Evolutionary conservation across 2,329 filamentous ascomycete genomes (phyloP).

Genomic region (Cercospora citrullina): DNA sequence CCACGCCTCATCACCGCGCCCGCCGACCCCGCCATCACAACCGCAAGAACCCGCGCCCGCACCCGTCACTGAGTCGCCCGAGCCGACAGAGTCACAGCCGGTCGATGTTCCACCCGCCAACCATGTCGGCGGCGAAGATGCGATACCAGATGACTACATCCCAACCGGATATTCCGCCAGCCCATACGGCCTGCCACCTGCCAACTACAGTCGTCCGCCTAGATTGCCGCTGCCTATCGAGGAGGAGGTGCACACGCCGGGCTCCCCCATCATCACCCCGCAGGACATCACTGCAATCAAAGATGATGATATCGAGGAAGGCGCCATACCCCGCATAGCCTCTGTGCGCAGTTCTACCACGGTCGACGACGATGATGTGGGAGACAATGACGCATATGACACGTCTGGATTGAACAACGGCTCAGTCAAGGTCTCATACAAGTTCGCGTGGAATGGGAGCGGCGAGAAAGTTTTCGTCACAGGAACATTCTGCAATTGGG

Average conservation of each 20-base stretch:
- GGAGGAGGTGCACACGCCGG: conserved; percentile 84
- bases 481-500: conserved; percentile 96
- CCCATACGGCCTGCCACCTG: conserved; percentile 41
- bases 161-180: conserved; percentile 31
- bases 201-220: conserved; percentile 68
- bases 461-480: conserved; percentile 95
- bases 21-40: conserved; percentile 13
- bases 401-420: conserved; percentile 60
- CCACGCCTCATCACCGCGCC: conserved; percentile 21
- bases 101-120: conserved; percentile 41
- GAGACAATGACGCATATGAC: conserved; percentile 67
- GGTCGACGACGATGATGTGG: conserved; percentile 72
- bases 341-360: conserved; percentile 58
- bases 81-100: conserved; percentile 38
- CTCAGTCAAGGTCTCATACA: conserved; percentile 76
- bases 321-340: conserved; percentile 55
- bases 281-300: conserved; percentile 59
- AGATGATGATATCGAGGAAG: conserved; percentile 48
- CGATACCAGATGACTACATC: conserved; percentile 26
- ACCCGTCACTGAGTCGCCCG: conserved; percentile 8
- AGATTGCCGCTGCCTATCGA: conserved; percentile 90
- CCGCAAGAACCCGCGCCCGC: conserved; percentile 22
- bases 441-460: conserved; percentile 75
- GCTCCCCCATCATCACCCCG: conserved; percentile 81
- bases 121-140: conserved; percentile 24